Evolutionary conservation across 225 moss, liverwort and hornwort species (phyloP).

Genomic region (Thuidium tamariscinum): DNA sequence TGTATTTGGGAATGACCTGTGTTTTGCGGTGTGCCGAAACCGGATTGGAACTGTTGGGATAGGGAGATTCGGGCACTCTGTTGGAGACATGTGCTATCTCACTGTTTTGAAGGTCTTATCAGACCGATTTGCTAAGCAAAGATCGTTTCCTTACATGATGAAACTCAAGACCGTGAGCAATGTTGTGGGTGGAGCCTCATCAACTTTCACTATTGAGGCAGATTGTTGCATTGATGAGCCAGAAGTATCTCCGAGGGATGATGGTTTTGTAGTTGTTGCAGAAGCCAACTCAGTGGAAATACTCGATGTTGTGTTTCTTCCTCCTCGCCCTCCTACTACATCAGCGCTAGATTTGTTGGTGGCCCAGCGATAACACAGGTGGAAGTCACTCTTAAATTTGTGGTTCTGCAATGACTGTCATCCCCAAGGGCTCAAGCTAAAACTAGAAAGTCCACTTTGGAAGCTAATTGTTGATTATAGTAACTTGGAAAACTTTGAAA

Average conservation of each 20-base stretch:
- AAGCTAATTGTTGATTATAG: background rate
- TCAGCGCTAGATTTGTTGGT: background rate
- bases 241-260: background rate
- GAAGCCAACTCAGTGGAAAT: background rate
- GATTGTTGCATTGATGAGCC: background rate
- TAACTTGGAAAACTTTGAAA: background rate
- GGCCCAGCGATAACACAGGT: background rate
- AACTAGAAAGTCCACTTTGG: background rate
- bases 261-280: constrained; percentile 12
- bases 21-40: constrained; percentile 4
- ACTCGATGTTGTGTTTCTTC: background rate
- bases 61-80: background rate
- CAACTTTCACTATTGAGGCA: constrained; percentile 7
- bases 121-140: background rate
- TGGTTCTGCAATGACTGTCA: background rate
- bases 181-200: background rate
- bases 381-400: background rate
- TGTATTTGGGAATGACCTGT: background rate
- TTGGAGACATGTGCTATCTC: constrained; percentile 30
- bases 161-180: constrained; percentile 1
- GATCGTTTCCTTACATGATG: background rate
- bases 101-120: constrained; percentile 11
- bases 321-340: background rate
- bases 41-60: background rate
- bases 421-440: background rate